Evolutionary conservation across 1,284 basidiomycete species (phyloP).

Genomic region (Volvariella volvacea): DNA sequence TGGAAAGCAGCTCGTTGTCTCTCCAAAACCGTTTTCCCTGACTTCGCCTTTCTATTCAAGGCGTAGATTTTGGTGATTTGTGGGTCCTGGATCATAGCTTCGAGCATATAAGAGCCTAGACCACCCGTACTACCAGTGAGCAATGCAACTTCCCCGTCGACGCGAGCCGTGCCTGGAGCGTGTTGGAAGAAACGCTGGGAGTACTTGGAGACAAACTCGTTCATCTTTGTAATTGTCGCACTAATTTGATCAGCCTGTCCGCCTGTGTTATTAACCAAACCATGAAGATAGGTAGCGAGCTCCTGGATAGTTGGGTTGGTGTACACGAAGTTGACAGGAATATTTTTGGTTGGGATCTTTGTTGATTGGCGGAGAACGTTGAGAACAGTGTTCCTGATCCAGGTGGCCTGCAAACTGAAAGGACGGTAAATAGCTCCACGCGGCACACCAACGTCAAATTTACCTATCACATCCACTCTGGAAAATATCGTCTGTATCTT

Average conservation of each 20-base stretch:
- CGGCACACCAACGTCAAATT: too few species aligned
- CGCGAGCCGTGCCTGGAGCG: not conserved
- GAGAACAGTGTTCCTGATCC: not conserved
- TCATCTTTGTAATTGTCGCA: too few species aligned
- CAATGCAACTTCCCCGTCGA: constrained; percentile 15
- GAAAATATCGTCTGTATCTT: constrained; percentile 33
- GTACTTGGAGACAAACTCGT: too few species aligned
- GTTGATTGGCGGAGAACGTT: not conserved
- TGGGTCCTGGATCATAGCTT: constrained; percentile 16
- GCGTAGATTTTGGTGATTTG: constrained; percentile 20
- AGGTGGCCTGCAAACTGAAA: not conserved
- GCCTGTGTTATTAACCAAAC: too few species aligned
- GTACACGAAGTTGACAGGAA: too few species aligned
- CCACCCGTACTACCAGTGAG: constrained; percentile 29
- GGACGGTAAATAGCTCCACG: too few species aligned
- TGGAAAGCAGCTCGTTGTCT: constrained; percentile 11
- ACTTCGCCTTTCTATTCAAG: constrained; percentile 15
- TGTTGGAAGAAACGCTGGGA: too few species aligned
- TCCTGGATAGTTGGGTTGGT: too few species aligned
- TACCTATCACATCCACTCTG: constrained; percentile 37
- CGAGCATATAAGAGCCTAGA: constrained; percentile 24
- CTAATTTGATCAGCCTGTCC: too few species aligned
- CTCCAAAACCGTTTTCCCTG: constrained; percentile 6
- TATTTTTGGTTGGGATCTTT: too few species aligned
- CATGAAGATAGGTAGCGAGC: too few species aligned